Evolutionary conservation across 352 stramenopile genomes (phyloP).

Genomic region (Pythium dissimile): DNA sequence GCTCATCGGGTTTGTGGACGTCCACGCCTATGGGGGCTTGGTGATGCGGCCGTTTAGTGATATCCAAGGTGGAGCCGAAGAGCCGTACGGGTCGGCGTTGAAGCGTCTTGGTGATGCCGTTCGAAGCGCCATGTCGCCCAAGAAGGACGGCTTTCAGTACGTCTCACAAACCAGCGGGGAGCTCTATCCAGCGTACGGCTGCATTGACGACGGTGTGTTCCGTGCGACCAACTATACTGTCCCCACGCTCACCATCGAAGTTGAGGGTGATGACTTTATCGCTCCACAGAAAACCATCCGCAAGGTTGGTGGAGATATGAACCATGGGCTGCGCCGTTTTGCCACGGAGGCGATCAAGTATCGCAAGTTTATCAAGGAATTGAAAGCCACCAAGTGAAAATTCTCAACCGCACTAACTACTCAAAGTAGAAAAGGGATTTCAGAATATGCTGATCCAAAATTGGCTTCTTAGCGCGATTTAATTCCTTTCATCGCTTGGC

Average conservation of each 20-base stretch:
- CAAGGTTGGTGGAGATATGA: slow-evolving; percentile 45
- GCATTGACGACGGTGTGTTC: slow-evolving; percentile 64
- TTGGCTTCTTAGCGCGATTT: too few relatives aligned
- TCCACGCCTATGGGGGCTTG: slow-evolving; percentile 56
- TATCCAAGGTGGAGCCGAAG: slow-evolving; percentile 23
- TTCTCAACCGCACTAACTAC: too few relatives aligned
- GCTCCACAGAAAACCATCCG: slow-evolving; percentile 55
- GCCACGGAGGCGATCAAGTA: slow-evolving; percentile 49
- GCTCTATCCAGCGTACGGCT: slow-evolving; percentile 69
- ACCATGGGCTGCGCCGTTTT: slow-evolving; percentile 57
- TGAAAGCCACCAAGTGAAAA: slow-evolving; percentile 3
- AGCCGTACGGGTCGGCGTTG: slow-evolving; percentile 55
- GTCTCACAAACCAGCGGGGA: slow-evolving; percentile 44
- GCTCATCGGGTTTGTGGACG: slow-evolving; percentile 53
- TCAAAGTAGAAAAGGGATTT: neutral
- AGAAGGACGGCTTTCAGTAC: slow-evolving; percentile 35
- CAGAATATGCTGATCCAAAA: neutral
- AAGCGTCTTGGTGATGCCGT: slow-evolving; percentile 42
- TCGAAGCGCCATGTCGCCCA: slow-evolving; percentile 39
- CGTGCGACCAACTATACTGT: slow-evolving; percentile 58
- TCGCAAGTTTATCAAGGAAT: slow-evolving; percentile 32
- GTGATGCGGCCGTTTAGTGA: slow-evolving; percentile 72
- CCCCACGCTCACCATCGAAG: slow-evolving; percentile 63
- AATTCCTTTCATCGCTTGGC: too few relatives aligned
- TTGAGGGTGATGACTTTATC: slow-evolving; percentile 69